Evolutionary conservation across 495 filamentous ascomycete species (phyloP), one percentile per base, ranked within the genome.

Genomic region (Annulohypoxylon maeteangense): DNA sequence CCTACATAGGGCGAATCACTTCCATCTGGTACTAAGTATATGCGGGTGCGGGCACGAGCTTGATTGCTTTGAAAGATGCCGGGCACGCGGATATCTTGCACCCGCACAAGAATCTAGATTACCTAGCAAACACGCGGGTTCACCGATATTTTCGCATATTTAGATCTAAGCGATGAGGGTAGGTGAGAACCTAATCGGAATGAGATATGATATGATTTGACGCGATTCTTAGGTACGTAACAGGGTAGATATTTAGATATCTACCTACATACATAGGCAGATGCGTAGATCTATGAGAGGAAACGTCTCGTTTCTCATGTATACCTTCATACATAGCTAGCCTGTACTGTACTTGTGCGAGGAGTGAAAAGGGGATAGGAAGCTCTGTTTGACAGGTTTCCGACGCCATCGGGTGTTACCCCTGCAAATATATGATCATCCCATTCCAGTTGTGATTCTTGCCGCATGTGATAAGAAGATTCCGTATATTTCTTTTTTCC

Each of bases 361-460:
- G 53, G 34, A 50, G 34, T 54, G 23, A 62, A 38, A 61, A 45
- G 6, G 45, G 29, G n/a, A 44, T 16, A 61, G 36, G 42, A 36
- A 18, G 40, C n/a, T n/a, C 40, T 59, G 60, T 68, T 57, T 68
- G 65, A 68, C 65, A 60, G 55, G 61, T 68, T 62, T 68, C 61
- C 70, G 65, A 68, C 53, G 56, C 65, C 40, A 47, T 68, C 70
- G 70, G 70, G 70, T 73, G 65, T 68, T 68, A 73, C 70, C 70
- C 64, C 65, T 73, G 42, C 50, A 62, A 57, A 55, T 68, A 71
- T 38, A 42, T 59, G 42, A 45, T 55, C 29, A 45, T 57, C 47
- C 38, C 38, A 36, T 48, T 57, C 47, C 38, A 27, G 27, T 48
- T 11, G 53, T 50, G 34, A 44, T 20, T 29, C 23, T 53, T 36